Base-by-base conservation (phyloP, 2,329 filamentous ascomycete species). In the Emergomyces africanus region DNA sequence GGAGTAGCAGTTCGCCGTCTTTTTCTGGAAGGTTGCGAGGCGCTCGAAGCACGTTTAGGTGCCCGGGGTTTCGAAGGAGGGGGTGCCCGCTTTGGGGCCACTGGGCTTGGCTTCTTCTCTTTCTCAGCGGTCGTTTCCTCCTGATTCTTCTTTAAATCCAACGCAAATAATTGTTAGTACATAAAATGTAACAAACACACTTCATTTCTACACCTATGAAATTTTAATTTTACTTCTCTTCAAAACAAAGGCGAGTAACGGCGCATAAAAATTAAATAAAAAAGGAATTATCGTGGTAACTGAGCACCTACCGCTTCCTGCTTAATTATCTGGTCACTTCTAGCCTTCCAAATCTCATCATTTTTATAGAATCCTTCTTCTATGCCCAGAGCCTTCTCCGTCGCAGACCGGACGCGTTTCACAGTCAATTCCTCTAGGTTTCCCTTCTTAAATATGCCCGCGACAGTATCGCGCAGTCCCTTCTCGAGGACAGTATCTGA, bases 371-470 rank as follows among this genome's bases (percentile, higher is more conserved):
- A 85, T 2, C 76, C 81, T 5, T 72, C 71, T 8, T 77, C 72
- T 25, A 86, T 70, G 37, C 74, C 75, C 12, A 85, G 68, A 54
- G 76, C 69, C 59, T 77, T 70, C 67, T 84, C 82, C 3, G 77
- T 78, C 28, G 75, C 75, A 35, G 73, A 66, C 54, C 83, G 79
- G 56, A 84, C 78, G 58, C 75, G 75, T 62, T 82, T 84, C 57
- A 84, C 74, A 0, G 83, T 84, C 61, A 84, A 69, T 56, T 82
- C 76, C 5, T 82, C 77, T 37, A 71, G 68, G 23, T 80, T 74
- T 8, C 71, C 73, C 0, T 67, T 64, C 33, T 67, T 66, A 64
- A 68, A 73, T 54, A 74, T 66, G n/a, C 64, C 62, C 15, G 66
- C 67, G 37, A 76, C 74, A 15, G 69, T 66, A 58, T 73, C 68